Base-by-base conservation (phyloP, 768 basidiomycete species). In the Termitomyces eurrhizus region DNA sequence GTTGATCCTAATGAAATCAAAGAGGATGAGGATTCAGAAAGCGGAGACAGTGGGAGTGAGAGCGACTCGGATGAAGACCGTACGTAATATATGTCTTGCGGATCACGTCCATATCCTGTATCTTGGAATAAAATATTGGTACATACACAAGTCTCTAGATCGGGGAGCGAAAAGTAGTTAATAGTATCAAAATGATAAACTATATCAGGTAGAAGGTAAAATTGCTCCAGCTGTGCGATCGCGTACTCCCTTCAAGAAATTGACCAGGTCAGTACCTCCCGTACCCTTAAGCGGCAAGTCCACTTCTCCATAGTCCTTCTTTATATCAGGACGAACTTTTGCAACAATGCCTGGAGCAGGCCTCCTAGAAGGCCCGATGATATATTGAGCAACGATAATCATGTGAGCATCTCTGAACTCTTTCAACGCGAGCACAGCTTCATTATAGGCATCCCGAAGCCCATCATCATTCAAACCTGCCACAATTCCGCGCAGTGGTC, bases 331-430 rank as follows among this genome's bases (percentile, higher is more conserved):
- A 56, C 58, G 60, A n/a, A 58, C 62, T 26, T 60, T 62, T 33
- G 33, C 71, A 53, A 62, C 69, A 60, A 24, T 42, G 26, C 41
- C 70, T 50, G 65, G 62, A 63, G 66, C 65, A 24, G 71, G 75
- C 55, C 73, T 68, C 64, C 78, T 72, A 9, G 92, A 88, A 39
- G 91, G 93, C 26, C 81, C 83, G 36, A 95, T 78, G 64, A 95
- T 92, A 69, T 92, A 95, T 44, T 88, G 66, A 37, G 88, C 80
- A 32, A 86, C 91, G 56, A 95, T 87, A 26, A 83, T 79, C 74
- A 94, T 86, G 73, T 95, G 93, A 11, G 83, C 83, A 65, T 95
- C 90, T 50, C 93, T 76, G 69, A 95, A 89, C 63, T 78, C 73
- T 72, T 90, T 91, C 61, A 95, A 77, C 0, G 91, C 80, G 35